A percentile compares a stretch with the other conserved stretches of the same genome.
phyloP scores from a whole-genome alignment of 2,329 filamentous ascomycete genomes.

The Didymella glomerata region DNA sequence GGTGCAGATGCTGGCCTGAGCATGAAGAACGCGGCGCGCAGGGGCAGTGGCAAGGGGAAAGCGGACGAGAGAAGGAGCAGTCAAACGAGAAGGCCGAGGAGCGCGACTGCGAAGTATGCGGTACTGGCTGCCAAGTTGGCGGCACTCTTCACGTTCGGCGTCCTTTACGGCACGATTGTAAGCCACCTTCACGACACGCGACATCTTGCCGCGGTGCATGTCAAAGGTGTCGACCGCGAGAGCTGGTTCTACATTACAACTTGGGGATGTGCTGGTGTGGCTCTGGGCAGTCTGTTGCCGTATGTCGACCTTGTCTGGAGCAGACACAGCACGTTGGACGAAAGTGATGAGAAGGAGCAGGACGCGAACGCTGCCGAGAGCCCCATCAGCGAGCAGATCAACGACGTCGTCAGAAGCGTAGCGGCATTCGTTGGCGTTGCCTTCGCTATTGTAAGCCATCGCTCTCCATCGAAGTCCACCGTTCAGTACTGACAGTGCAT shows the following conservation, averaged over 20 bases:
- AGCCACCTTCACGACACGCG: slow-evolving; percentile 78
- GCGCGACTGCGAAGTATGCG: slow-evolving; percentile 47
- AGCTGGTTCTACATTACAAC: slow-evolving; percentile 75
- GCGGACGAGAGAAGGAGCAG: not conserved
- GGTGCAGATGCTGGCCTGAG: slow-evolving; percentile 39
- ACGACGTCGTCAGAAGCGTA: slow-evolving; percentile 72
- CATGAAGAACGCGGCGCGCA: slow-evolving; percentile 33
- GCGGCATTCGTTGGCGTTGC: slow-evolving; percentile 77
- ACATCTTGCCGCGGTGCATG: slow-evolving; percentile 68
- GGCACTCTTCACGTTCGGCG: slow-evolving; percentile 79
- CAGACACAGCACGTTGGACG: slow-evolving; percentile 51
- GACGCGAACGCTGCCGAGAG: slow-evolving; percentile 44
- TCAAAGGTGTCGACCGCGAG: slow-evolving; percentile 63
- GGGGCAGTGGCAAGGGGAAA: slow-evolving; percentile 8
- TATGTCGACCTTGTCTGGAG: slow-evolving; percentile 84
- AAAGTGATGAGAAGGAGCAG: slow-evolving; percentile 20
- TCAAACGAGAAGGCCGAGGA: not conserved
- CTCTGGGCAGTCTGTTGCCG: slow-evolving; percentile 80
- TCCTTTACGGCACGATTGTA: slow-evolving; percentile 83
- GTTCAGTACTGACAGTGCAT: slow-evolving; percentile 19
- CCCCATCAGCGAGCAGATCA: slow-evolving; percentile 72
- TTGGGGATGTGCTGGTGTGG: slow-evolving; percentile 83
- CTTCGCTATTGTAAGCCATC: slow-evolving; percentile 79
- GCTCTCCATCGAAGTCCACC: not conserved
- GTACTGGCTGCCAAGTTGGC: slow-evolving; percentile 66